Evolutionary conservation across 176 grass and related monocot genomes (phyloP), one percentile per base, ranked within the genome.

Genomic region (Panicum miliaceum): DNA sequence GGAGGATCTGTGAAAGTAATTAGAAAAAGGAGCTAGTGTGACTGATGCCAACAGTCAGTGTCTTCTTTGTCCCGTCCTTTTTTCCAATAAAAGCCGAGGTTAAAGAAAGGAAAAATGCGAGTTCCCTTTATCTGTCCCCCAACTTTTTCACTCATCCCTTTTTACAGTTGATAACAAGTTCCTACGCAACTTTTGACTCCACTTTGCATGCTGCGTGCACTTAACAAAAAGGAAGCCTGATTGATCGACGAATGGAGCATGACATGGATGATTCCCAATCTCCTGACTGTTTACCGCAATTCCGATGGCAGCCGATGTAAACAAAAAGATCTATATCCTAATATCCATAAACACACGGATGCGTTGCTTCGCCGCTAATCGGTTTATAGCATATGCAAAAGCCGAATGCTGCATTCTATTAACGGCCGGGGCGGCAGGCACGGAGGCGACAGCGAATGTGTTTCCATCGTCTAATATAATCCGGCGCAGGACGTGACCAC

Each of bases 401-500:
- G 51, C 51, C 51, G 15, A 63, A 36, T 79, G 42, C 56, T 45
- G 22, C 48, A 36, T 78, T 18, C 74, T 61, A 84, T 34, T 35
- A 40, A 69, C 67, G 47, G 71, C 68, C 41, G 42, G 9, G 37
- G 14, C 0, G 8, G 18, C 9, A 26, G 81, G 77, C 35, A 81
- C 9, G 36, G 43, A 47, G 66, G 69, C 79, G 79, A 78, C 88
- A 90, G n/a, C 75, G 71, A 86, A 90, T 90, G 78, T 86, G 73
- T 79, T 86, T 82, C 79, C 48, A 19, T 8, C 34, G 32, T 81
- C 79, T 26, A 9, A n/a, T n/a, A n/a, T n/a, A n/a, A 68, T 60
- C 68, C 16, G 8, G 14, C 22, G 13, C 16, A 2, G 26, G 25
- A 36, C 29, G 40, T 81, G 85, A 81, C 68, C 45, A 53, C 67